These are phyloP conservation scores for Talaromyces albobiverticillius DNA, from an alignment of 2,329 filamentous ascomycete genomes.

Conservation along the genomic window DNA sequence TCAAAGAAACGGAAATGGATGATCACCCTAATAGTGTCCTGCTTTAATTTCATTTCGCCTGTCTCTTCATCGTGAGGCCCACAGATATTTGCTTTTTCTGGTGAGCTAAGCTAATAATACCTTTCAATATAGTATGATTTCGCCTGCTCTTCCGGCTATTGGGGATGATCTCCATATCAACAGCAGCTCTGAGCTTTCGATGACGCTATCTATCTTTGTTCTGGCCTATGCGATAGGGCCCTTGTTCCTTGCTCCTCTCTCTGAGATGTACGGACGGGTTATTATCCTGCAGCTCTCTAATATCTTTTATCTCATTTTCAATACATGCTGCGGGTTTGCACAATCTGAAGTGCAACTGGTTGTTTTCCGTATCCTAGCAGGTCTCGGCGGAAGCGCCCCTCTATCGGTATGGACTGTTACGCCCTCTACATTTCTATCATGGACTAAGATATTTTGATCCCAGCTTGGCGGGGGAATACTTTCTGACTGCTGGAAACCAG, in stretches of 20 bases:
- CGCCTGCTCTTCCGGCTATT: background rate
- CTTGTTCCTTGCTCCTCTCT: constrained; percentile 61
- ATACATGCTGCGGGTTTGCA: background rate
- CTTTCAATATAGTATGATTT: too few relatives aligned
- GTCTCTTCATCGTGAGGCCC: too few relatives aligned
- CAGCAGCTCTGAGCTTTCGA: constrained; percentile 57
- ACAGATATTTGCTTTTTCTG: too few relatives aligned
- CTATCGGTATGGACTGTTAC: constrained; percentile 41
- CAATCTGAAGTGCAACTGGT: background rate
- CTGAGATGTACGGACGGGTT: constrained; percentile 58
- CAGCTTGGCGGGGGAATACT: constrained; percentile 42
- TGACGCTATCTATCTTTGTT: background rate
- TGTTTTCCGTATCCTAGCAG: constrained; percentile 53
- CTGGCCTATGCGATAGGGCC: constrained; percentile 40
- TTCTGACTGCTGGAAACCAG: constrained; percentile 21
- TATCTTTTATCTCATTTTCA: constrained; percentile 47
- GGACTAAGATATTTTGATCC: too few relatives aligned
- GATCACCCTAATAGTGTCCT: background rate
- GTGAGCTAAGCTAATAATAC: too few relatives aligned
- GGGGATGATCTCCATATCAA: constrained; percentile 35
- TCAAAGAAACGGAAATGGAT: background rate
- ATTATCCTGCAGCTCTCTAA: constrained; percentile 49
- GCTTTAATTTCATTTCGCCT: background rate
- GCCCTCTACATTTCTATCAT: too few relatives aligned
- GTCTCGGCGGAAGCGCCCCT: constrained; percentile 46